Evolutionary conservation across 768 basidiomycete species (phyloP).

Genomic region (Suillus placidus): DNA sequence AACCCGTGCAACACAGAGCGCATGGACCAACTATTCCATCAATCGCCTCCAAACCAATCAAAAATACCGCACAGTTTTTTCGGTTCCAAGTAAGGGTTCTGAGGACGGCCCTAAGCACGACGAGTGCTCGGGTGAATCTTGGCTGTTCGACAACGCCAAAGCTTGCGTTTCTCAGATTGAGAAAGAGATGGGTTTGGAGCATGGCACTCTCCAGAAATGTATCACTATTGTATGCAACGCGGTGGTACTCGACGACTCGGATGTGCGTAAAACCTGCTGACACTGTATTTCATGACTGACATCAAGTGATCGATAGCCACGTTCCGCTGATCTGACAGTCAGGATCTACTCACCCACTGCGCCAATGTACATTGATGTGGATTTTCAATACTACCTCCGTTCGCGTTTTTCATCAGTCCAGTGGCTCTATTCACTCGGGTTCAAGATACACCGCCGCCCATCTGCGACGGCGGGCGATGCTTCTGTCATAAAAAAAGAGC

Average conservation of each 20-base stretch:
- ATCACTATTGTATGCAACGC: constrained; percentile 5
- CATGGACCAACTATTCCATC: constrained; percentile 12
- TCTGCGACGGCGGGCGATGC: not conserved
- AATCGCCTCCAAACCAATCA: constrained; percentile 13
- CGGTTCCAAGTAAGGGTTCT: not conserved
- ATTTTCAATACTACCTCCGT: constrained; percentile 17
- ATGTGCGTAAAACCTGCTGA: not conserved
- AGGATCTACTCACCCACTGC: constrained; percentile 15
- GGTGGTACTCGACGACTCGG: constrained; percentile 1
- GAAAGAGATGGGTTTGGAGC: constrained; percentile 4
- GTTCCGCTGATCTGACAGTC: constrained; percentile 5
- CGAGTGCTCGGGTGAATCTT: not conserved
- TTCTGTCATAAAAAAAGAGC: not conserved
- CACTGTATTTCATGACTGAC: not conserved
- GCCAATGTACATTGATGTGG: constrained; percentile 21
- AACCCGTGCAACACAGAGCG: not conserved
- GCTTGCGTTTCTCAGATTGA: constrained; percentile 10
- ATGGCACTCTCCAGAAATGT: constrained; percentile 12
- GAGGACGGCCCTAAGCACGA: not conserved
- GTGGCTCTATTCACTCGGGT: constrained; percentile 19
- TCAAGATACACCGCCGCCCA: constrained; percentile 6
- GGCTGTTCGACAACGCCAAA: not conserved
- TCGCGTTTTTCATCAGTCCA: constrained; percentile 2
- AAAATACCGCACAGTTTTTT: not conserved
- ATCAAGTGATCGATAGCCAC: constrained; percentile 2